phyloP scores from a whole-genome alignment of 2,329 filamentous ascomycete genomes.

The Alternaria solani region DNA sequence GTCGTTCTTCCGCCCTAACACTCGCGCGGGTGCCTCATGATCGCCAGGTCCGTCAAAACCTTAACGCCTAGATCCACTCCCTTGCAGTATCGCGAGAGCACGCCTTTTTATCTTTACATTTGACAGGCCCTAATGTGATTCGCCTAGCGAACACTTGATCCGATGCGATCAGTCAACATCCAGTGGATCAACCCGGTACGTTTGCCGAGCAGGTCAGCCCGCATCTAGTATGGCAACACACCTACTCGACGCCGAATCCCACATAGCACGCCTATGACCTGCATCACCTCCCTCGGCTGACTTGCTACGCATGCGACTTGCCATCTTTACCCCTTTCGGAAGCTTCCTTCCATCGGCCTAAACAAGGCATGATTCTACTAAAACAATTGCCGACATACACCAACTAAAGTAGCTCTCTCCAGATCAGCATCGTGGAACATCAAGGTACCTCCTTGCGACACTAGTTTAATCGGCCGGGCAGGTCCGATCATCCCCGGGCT shows the following conservation, averaged over 20 bases:
- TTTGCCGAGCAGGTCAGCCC: neutral
- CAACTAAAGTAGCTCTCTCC: conserved; percentile 2
- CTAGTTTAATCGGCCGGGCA: conserved; percentile 1
- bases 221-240: neutral
- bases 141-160: neutral
- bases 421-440: neutral
- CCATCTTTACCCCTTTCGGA: neutral
- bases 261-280: neutral
- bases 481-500: neutral
- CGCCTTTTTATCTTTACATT: neutral
- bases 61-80: neutral
- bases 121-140: conserved; percentile 2
- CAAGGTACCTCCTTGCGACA: neutral
- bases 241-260: neutral
- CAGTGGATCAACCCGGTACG: neutral
- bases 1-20: neutral
- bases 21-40: neutral
- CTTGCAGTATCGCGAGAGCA: conserved; percentile 4
- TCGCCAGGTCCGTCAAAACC: conserved; percentile 3
- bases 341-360: neutral
- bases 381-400: neutral
- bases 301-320: neutral
- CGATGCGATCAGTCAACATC: neutral
- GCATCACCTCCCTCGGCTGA: neutral
- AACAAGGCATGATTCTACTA: neutral